Conservation (phyloP, 768 basidiomycete species). For the Austroboletus eburneus region DNA sequence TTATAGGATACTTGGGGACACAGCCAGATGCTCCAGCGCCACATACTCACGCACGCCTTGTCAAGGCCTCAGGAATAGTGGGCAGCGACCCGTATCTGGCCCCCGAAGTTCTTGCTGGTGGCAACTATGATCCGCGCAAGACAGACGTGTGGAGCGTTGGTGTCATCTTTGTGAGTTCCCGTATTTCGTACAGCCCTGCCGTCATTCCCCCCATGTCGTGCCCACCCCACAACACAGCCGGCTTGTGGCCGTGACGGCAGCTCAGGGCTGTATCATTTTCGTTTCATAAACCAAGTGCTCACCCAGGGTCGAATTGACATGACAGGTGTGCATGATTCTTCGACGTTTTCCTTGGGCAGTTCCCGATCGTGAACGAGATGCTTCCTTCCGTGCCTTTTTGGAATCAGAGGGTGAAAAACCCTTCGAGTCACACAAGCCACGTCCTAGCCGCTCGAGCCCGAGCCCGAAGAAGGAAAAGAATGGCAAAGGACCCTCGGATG, state of each 20-base stretch:
- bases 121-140: constrained; percentile 91
- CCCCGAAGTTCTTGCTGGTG: constrained; percentile 82
- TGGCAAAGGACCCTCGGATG: not conserved
- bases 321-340: constrained; percentile 80
- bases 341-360: constrained; percentile 99
- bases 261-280: constrained; percentile 3
- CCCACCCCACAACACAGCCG: not conserved
- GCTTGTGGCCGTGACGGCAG: constrained; percentile 3
- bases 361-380: constrained; percentile 90
- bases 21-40: constrained; percentile 28
- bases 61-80: constrained; percentile 84
- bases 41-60: constrained; percentile 38
- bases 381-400: constrained; percentile 88
- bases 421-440: constrained; percentile 30
- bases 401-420: constrained; percentile 83
- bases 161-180: constrained; percentile 83
- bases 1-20: constrained; percentile 18
- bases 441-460: constrained; percentile 9
- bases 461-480: constrained; percentile 8
- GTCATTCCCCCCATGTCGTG: not conserved
- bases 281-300: constrained; percentile 10
- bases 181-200: not conserved
- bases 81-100: constrained; percentile 98
- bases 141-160: constrained; percentile 98
- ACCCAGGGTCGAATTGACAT: not conserved